Base-by-base conservation (phyloP, 768 basidiomycete species). In the Suillus placidus region DNA sequence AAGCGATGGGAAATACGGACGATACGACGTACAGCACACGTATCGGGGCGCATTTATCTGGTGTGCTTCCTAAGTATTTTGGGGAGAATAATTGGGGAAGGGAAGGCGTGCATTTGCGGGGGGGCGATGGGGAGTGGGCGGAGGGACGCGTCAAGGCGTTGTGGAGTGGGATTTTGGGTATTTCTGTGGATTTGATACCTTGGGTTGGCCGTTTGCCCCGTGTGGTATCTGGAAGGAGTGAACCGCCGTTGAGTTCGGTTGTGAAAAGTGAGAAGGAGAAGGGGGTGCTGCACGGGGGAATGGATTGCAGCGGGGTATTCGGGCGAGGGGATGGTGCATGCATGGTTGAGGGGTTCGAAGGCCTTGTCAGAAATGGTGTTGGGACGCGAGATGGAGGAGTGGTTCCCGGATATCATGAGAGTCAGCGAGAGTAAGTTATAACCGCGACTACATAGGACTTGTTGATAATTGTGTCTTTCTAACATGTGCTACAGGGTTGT, bases 311-410 rank as follows among this genome's bases (percentile, higher is more conserved):
- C 88, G 4, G 90, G 89, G 20, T 91, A 87, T 71, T 80, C 83
- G 2, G 90, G 90, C 0, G 90, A 92, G 69, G 90, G 90, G 4
- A 90, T 91, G 90, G 84, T 84, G 4, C 85, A 90, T 66, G 88
- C 87, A 0, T 90, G 89, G 88, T 74, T 88, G 78, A 80, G 86
- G 61, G 90, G 86, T n/a, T n/a, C n/a, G 18, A 83, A 82, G 64
- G 87, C 86, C 1, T 74, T 90, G 6, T 88, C 85, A 20, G 75
- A 77, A 61, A 89, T 89, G 88, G 73, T 92, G 12, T 72, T 87
- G 9, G 83, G 78, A 8, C 71, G 60, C 75, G 82, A 68, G 35
- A 61, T 4, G 0, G 66, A 74, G 60, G 78, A 74, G 26, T 86
- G 83, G 81, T 80, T 90, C 66, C 89, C 89, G 3, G 77, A 80